phyloP scores from a whole-genome alignment of 768 basidiomycete genomes.

The Hortiboletus flavorubellus region DNA sequence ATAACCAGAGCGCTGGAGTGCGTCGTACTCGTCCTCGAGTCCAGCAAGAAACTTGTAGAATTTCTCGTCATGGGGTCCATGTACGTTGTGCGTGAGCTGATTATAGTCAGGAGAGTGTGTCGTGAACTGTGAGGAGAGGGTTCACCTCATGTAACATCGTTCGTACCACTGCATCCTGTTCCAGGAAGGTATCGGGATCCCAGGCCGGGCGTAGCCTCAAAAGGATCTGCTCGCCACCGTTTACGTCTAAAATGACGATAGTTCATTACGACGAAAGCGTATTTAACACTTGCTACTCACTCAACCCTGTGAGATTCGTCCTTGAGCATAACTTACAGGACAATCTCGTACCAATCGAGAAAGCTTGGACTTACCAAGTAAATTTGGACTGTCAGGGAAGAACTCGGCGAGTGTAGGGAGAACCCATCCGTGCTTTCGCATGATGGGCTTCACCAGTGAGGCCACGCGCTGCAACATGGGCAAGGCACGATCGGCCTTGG shows the following conservation, averaged over 20 bases:
- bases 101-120: background rate
- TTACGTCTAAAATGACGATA: constrained; percentile 51
- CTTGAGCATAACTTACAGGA: constrained; percentile 7
- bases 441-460: constrained; percentile 88
- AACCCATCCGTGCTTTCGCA: constrained; percentile 81
- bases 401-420: constrained; percentile 83
- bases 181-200: constrained; percentile 65
- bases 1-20: constrained; percentile 75
- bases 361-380: constrained; percentile 58
- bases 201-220: constrained; percentile 74
- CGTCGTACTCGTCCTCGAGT: constrained; percentile 84
- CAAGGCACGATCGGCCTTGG: constrained; percentile 66
- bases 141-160: constrained; percentile 90
- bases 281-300: constrained; percentile 25
- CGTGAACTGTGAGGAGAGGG: background rate
- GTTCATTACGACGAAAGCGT: background rate
- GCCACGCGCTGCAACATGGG: constrained; percentile 65
- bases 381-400: constrained; percentile 68
- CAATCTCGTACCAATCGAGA: background rate
- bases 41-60: constrained; percentile 72
- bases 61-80: constrained; percentile 85
- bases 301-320: constrained; percentile 30
- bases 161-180: constrained; percentile 70
- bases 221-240: constrained; percentile 78
- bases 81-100: constrained; percentile 85